These are phyloP conservation scores for Boletus sp. DNA, from an alignment of 768 basidiomycete genomes.

Conservation along the genomic window DNA sequence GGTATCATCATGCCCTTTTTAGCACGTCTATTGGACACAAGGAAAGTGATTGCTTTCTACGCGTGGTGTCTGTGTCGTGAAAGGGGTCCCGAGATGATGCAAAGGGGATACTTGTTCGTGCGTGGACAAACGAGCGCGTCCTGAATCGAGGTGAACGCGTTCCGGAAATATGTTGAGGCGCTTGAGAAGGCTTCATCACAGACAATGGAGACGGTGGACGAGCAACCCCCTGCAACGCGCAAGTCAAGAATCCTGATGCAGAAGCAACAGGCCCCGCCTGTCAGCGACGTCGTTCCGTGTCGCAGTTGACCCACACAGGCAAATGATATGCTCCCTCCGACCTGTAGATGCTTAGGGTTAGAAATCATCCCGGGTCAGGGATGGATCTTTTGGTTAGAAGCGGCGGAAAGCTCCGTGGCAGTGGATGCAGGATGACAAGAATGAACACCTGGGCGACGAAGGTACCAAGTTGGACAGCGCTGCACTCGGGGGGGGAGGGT, in stretches of 20 bases:
- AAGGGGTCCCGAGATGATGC: slow-evolving; percentile 53
- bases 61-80: slow-evolving; percentile 19
- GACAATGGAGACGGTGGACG: slow-evolving; percentile 24
- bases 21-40: slow-evolving; percentile 18
- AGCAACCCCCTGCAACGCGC: slow-evolving; percentile 14
- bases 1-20: slow-evolving; percentile 46
- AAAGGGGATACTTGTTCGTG: slow-evolving; percentile 46
- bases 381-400: slow-evolving; percentile 53
- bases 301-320: slow-evolving; percentile 22
- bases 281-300: slow-evolving; percentile 21
- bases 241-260: slow-evolving; percentile 2
- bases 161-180: slow-evolving; percentile 51
- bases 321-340: slow-evolving; percentile 27
- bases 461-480: slow-evolving; percentile 28
- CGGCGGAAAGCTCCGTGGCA: slow-evolving; percentile 31
- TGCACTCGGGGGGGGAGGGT: slow-evolving; percentile 4
- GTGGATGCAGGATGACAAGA: slow-evolving; percentile 23
- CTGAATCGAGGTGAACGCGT: slow-evolving; percentile 36
- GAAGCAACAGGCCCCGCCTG: slow-evolving; percentile 9
- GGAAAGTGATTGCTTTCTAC: slow-evolving; percentile 28
- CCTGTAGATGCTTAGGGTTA: slow-evolving; percentile 56
- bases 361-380: slow-evolving; percentile 45
- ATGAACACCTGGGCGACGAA: slow-evolving; percentile 49
- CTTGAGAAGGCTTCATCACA: slow-evolving; percentile 39
- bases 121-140: slow-evolving; percentile 11